Evolutionary conservation across 2,329 filamentous ascomycete species (phyloP).

Genomic region (Penicillium griseofulvum): DNA sequence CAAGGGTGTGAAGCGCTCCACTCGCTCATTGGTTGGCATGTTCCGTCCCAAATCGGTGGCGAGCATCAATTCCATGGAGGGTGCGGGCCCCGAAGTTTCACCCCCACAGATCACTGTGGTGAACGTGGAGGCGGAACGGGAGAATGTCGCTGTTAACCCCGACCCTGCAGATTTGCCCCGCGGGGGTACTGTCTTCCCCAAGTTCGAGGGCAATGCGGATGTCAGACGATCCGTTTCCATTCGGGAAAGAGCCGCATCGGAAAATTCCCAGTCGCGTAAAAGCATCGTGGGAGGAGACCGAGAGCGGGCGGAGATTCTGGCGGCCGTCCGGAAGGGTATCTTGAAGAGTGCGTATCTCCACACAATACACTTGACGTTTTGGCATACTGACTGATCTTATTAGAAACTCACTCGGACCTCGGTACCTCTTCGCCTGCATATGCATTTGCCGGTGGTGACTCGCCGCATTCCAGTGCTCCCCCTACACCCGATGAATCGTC

Average conservation of each 20-base stretch:
- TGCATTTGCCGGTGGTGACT: conserved; percentile 67
- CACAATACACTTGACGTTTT: background rate
- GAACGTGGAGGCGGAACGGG: conserved; percentile 88
- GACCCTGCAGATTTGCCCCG: conserved; percentile 62
- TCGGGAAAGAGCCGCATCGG: conserved; percentile 34
- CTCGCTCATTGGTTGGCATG: conserved; percentile 83
- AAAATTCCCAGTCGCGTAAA: conserved; percentile 62
- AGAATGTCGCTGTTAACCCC: conserved; percentile 72
- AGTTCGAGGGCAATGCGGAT: conserved; percentile 77
- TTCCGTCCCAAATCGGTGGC: conserved; percentile 93
- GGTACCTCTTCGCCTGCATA: conserved; percentile 67
- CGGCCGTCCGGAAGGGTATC: conserved; percentile 92
- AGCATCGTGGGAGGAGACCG: conserved; percentile 88
- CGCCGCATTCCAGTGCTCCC: conserved; percentile 79
- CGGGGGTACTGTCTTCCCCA: conserved; percentile 78
- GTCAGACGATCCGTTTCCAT: conserved; percentile 29
- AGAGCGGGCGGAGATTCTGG: conserved; percentile 86
- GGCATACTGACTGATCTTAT: conserved; percentile 5
- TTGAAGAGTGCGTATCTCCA: conserved; percentile 70
- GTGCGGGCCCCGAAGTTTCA: conserved; percentile 62
- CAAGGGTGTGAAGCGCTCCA: conserved; percentile 93
- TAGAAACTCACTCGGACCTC: conserved; percentile 54
- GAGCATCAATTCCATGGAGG: conserved; percentile 67
- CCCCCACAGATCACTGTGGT: conserved; percentile 91
- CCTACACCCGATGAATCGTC: conserved; percentile 81